Percentiles rank a stretch among this genome's conserved stretches.
Conservation (phyloP, 2,329 filamentous ascomycete genomes). For the Fusarium mundagurra region DNA sequence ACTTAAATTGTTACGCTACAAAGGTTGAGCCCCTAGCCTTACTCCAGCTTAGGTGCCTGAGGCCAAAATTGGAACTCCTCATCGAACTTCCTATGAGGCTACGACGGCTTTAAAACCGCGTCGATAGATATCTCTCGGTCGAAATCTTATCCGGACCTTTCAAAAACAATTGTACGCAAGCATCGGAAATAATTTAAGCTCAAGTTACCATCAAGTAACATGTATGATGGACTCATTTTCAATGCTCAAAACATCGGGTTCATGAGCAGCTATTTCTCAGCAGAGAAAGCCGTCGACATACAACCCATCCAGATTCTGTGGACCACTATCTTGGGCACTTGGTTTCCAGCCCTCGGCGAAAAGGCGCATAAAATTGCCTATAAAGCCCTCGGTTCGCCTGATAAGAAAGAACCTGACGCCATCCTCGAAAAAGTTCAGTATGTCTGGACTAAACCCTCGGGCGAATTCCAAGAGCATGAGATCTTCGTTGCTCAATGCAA, state of each 20-base stretch:
- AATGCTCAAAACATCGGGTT: too few relatives aligned
- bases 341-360: not conserved
- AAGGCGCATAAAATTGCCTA: not conserved
- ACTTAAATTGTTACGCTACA: rapidly evolving
- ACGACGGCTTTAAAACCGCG: too few relatives aligned
- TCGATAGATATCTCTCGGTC: too few relatives aligned
- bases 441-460: not conserved
- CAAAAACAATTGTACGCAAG: too few relatives aligned
- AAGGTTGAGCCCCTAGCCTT: too few relatives aligned
- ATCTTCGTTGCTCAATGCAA: not conserved
- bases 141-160: too few relatives aligned
- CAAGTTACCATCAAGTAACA: too few relatives aligned
- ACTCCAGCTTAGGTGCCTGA: too few relatives aligned
- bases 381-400: not conserved
- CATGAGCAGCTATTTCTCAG: not conserved
- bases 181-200: too few relatives aligned
- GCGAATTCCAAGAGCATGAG: not conserved
- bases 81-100: too few relatives aligned
- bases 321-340: not conserved
- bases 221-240: too few relatives aligned
- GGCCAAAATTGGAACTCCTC: too few relatives aligned
- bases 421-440: not conserved
- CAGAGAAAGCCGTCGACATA: not conserved
- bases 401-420: not conserved
- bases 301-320: not conserved